These are phyloP conservation scores for Circinella umbellata DNA, from an alignment of 371 early-diverging fungal genomes.

Conservation along the genomic window DNA sequence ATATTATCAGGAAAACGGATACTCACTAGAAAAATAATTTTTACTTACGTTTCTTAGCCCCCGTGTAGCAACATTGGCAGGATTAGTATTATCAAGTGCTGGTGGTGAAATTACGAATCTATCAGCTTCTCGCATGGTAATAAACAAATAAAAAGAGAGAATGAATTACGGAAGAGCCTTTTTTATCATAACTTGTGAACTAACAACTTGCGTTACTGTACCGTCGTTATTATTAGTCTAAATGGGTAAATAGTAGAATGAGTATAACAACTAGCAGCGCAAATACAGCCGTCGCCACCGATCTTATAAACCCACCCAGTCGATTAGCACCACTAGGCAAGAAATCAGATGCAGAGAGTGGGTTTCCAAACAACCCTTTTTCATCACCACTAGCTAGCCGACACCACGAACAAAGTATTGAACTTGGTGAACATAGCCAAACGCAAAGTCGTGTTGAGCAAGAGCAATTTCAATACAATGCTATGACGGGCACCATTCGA, in stretches of 20 bases:
- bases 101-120: background rate
- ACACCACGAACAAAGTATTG: background rate
- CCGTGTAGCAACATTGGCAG: constrained; percentile 9
- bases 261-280: background rate
- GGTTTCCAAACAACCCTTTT: too few species aligned
- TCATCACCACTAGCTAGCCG: background rate
- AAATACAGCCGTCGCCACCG: background rate
- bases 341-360: background rate
- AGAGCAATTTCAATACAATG: constrained; percentile 35
- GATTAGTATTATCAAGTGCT: background rate
- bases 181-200: background rate
- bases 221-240: background rate
- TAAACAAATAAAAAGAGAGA: too few species aligned
- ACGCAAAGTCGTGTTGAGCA: constrained; percentile 28
- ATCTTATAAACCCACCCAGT: background rate
- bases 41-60: constrained; percentile 1
- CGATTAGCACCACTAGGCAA: background rate
- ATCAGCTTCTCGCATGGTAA: background rate
- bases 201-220: background rate
- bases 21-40: background rate
- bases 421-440: background rate
- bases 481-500: constrained; percentile 25
- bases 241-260: background rate
- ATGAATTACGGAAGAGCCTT: background rate
- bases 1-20: background rate